Evolutionary conservation across 1,284 basidiomycete species (phyloP).

Genomic region (Tilletia indica): DNA sequence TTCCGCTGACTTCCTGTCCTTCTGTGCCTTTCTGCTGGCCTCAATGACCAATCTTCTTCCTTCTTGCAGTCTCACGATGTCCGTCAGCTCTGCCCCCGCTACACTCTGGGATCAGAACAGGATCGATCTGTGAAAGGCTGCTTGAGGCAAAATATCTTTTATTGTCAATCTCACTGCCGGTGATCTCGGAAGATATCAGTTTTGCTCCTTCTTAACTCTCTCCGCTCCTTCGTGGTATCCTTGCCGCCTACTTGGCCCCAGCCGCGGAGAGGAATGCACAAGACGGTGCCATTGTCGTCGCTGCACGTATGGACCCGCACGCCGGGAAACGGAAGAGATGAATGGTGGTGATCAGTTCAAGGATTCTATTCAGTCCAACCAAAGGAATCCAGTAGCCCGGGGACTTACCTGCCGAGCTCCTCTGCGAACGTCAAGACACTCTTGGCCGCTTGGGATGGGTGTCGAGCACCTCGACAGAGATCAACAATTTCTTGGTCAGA

Average conservation of each 20-base stretch:
- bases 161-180: slow-evolving; percentile 26
- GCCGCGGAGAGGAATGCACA: slow-evolving; percentile 87
- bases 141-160: too few relatives aligned
- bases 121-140: too few relatives aligned
- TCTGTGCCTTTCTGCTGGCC: too few relatives aligned
- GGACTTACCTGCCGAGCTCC: slow-evolving; percentile 65
- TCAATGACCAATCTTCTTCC: too few relatives aligned
- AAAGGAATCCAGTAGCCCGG: neutral
- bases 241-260: slow-evolving; percentile 78
- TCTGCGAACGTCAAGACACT: slow-evolving; percentile 83
- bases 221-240: slow-evolving; percentile 68
- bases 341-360: neutral
- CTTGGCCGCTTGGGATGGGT: slow-evolving; percentile 77
- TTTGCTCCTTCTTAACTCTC: slow-evolving; percentile 37
- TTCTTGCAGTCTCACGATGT: too few relatives aligned
- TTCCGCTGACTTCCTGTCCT: too few relatives aligned
- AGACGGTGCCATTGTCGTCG: slow-evolving; percentile 85
- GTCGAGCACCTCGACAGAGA: slow-evolving; percentile 70
- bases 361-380: neutral
- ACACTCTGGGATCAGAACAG: too few relatives aligned
- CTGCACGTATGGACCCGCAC: slow-evolving; percentile 53
- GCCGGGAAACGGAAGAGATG: neutral
- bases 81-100: too few relatives aligned
- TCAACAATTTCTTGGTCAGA: slow-evolving; percentile 94
- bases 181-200: slow-evolving; percentile 41